Conservation (phyloP, 1,284 basidiomycete genomes). For the Wolfiporia cocos region DNA sequence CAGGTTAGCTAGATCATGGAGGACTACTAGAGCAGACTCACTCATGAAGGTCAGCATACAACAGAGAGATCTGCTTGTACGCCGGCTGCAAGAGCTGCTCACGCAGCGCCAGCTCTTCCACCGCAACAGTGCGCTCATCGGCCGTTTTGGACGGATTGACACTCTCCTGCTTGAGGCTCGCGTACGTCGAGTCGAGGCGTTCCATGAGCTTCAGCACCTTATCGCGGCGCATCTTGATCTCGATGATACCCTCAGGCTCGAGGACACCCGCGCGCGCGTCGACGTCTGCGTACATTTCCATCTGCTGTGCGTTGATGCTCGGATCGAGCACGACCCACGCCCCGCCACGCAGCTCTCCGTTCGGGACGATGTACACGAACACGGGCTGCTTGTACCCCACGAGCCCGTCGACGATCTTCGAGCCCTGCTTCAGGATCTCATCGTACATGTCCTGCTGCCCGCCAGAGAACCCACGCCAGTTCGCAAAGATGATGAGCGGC, state of each 20-base stretch:
- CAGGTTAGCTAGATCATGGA: constrained; percentile 9
- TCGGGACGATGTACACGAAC: constrained; percentile 98
- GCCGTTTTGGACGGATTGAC: constrained; percentile 66
- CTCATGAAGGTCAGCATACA: constrained; percentile 98
- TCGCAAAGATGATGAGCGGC: constrained; percentile 97
- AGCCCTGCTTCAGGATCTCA: constrained; percentile 90
- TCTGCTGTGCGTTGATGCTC: constrained; percentile 93
- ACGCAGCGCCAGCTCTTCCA: constrained; percentile 66
- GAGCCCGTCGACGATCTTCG: constrained; percentile 97
- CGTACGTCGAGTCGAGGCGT: constrained; percentile 85
- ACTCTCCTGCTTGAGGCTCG: constrained; percentile 74
- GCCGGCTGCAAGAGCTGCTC: constrained; percentile 85
- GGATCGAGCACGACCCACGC: constrained; percentile 99
- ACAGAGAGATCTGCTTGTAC: constrained; percentile 89
- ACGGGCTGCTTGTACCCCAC: constrained; percentile 98
- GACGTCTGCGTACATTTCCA: constrained; percentile 99
- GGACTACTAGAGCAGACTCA: constrained; percentile 33
- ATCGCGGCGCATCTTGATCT: constrained; percentile 90
- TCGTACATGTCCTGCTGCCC: constrained; percentile 99
- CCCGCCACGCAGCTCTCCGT: constrained; percentile 97
- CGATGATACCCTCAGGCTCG: constrained; percentile 96
- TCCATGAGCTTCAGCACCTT: constrained; percentile 92
- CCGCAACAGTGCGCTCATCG: constrained; percentile 70
- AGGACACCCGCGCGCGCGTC: constrained; percentile 96
- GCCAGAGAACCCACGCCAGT: constrained; percentile 99